Conservation (phyloP, 805 yeast genomes). For the Wickerhamomyces xylosicus region DNA sequence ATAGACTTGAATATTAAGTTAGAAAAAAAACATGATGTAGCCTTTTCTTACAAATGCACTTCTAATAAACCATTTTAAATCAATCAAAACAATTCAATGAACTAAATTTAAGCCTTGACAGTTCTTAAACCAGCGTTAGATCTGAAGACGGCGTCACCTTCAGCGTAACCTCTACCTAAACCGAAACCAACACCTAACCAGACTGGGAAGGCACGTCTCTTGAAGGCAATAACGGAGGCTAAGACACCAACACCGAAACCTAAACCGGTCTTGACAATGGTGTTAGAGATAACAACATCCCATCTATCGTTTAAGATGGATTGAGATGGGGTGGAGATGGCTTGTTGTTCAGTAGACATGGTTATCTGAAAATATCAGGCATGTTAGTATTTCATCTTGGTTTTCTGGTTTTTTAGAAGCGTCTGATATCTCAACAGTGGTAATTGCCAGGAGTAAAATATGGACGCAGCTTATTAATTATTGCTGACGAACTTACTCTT, state of each 20-base stretch:
- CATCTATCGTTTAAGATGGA: slow-evolving; percentile 64
- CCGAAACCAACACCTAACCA: slow-evolving; percentile 98
- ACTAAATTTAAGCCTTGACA: slow-evolving; percentile 42
- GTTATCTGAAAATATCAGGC: background rate
- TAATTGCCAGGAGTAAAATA: too few species aligned
- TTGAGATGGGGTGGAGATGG: slow-evolving; percentile 33
- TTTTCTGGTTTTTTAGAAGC: too few species aligned
- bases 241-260: slow-evolving; percentile 97
- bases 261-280: slow-evolving; percentile 87
- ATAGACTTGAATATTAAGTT: background rate
- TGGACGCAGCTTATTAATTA: too few species aligned
- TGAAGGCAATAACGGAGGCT: slow-evolving; percentile 81
- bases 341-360: background rate
- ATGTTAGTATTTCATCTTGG: background rate
- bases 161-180: slow-evolving; percentile 94
- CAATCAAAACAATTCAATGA: background rate
- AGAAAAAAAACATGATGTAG: background rate
- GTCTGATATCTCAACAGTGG: too few species aligned
- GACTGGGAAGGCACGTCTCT: slow-evolving; percentile 94
- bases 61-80: background rate
- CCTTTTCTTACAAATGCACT: background rate
- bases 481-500: too few species aligned
- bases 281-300: slow-evolving; percentile 94
- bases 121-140: slow-evolving; percentile 69
- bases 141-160: slow-evolving; percentile 96